These are phyloP conservation scores for Carex pumila DNA, from an alignment of 176 grass and related monocot species.

Conservation along the genomic window DNA sequence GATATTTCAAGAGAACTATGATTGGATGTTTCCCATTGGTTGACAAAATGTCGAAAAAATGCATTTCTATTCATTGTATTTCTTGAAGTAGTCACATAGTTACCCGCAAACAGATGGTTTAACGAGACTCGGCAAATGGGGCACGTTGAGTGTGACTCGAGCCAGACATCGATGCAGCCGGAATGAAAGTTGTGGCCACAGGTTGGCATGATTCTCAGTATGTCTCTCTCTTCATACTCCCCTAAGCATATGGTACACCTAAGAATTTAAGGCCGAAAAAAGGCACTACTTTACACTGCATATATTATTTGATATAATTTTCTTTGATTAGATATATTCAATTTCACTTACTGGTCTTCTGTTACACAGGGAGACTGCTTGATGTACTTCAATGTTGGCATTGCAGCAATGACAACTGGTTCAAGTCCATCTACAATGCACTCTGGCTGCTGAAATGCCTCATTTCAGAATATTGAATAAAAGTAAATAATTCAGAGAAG, in stretches of 20 bases:
- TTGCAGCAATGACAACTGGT: conserved; percentile 5
- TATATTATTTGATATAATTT: neutral
- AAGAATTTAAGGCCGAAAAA: neutral
- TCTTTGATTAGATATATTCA: neutral
- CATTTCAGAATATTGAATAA: neutral
- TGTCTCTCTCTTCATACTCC: conserved; percentile 28
- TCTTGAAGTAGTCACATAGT: conserved; percentile 4
- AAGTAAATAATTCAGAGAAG: neutral
- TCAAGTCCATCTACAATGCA: conserved; percentile 25
- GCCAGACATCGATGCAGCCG: conserved; percentile 27
- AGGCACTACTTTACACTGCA: neutral
- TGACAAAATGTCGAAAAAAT: conserved; percentile 14
- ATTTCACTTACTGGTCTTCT: conserved; percentile 28
- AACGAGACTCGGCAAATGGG: conserved; percentile 28
- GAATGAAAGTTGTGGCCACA: conserved; percentile 29
- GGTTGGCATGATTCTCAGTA: conserved; percentile 28
- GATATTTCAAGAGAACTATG: neutral
- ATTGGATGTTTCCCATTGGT: conserved; percentile 18
- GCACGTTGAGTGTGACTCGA: conserved; percentile 26
- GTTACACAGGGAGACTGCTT: neutral
- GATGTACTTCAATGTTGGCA: conserved; percentile 22
- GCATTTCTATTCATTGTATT: conserved; percentile 16
- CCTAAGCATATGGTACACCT: conserved; percentile 34
- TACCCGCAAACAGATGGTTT: neutral
- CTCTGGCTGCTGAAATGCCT: conserved; percentile 18